Conservation (phyloP, 2,329 filamentous ascomycete genomes). For the Penicillium sp. region DNA sequence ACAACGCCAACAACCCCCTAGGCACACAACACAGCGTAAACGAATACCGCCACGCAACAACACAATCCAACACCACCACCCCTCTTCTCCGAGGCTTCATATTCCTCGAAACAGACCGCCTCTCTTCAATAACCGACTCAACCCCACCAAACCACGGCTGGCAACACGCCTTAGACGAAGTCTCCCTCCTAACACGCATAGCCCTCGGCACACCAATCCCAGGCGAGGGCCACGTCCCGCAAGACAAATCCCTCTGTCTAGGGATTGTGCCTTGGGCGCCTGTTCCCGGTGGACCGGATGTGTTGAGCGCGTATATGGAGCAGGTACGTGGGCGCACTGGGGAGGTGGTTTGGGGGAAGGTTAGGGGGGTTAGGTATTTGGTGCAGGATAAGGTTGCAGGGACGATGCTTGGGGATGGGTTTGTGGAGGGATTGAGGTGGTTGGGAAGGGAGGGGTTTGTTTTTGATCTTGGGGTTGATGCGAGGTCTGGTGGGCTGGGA, state of each 20-base stretch:
- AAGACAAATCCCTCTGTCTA: slow-evolving; percentile 58
- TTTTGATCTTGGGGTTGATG: slow-evolving; percentile 85
- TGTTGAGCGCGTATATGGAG: slow-evolving; percentile 65
- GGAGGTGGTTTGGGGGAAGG: slow-evolving; percentile 58
- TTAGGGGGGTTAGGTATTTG: slow-evolving; percentile 80
- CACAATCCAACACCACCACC: neutral
- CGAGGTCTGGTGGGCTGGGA: slow-evolving; percentile 70
- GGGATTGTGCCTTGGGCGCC: slow-evolving; percentile 87
- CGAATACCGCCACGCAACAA: slow-evolving; percentile 58
- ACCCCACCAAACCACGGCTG: slow-evolving; percentile 52
- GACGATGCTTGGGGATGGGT: slow-evolving; percentile 62
- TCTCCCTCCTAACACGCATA: slow-evolving; percentile 67
- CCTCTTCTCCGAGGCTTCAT: slow-evolving; percentile 65
- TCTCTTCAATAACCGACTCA: slow-evolving; percentile 54
- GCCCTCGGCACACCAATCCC: slow-evolving; percentile 58
- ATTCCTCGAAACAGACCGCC: slow-evolving; percentile 79
- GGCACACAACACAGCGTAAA: slow-evolving; percentile 63
- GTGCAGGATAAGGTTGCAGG: slow-evolving; percentile 73
- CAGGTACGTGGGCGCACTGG: slow-evolving; percentile 58
- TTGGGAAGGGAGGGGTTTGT: slow-evolving; percentile 63
- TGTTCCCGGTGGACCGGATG: slow-evolving; percentile 61
- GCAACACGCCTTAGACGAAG: slow-evolving; percentile 67
- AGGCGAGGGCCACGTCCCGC: slow-evolving; percentile 58
- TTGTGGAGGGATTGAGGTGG: slow-evolving; percentile 66
- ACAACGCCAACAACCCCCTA: slow-evolving; percentile 59